phyloP scores from a whole-genome alignment of 1,284 basidiomycete species.

The Ceratobasidium theobromae region DNA sequence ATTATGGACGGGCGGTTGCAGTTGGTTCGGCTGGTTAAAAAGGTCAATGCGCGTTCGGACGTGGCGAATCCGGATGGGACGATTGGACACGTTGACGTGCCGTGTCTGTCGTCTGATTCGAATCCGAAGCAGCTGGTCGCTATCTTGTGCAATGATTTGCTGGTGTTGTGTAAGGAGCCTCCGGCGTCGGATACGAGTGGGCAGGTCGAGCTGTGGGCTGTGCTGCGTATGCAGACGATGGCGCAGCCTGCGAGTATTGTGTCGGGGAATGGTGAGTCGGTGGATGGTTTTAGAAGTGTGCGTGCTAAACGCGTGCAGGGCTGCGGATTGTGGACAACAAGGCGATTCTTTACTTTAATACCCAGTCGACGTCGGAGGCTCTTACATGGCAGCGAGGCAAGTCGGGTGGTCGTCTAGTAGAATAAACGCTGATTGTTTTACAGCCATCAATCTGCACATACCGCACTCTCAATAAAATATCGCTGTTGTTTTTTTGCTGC shows the following conservation, averaged over 20 bases:
- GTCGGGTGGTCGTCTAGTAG: conserved; percentile 36
- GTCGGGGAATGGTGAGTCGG: conserved; percentile 71
- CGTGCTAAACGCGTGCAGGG: conserved; percentile 48
- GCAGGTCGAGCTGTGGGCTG: conserved; percentile 86
- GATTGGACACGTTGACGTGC: conserved; percentile 79
- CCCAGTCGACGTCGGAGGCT: conserved; percentile 76
- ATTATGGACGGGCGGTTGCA: conserved; percentile 85
- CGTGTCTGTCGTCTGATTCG: conserved; percentile 80
- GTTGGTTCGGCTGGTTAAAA: conserved; percentile 87
- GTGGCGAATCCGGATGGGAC: conserved; percentile 74
- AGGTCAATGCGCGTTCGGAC: conserved; percentile 82
- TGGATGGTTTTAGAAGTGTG: conserved; percentile 29
- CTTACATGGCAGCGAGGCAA: conserved; percentile 87
- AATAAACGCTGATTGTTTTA: conserved; percentile 30
- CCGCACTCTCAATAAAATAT: conserved; percentile 52
- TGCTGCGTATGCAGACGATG: conserved; percentile 86
- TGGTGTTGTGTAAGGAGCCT: conserved; percentile 84
- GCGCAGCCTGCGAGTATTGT: conserved; percentile 89
- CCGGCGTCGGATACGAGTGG: conserved; percentile 71
- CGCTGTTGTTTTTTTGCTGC: background rate
- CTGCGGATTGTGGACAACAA: conserved; percentile 83
- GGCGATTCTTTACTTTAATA: conserved; percentile 91
- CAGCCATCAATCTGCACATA: conserved; percentile 66
- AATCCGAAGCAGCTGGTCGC: conserved; percentile 74
- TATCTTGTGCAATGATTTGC: conserved; percentile 87